Evolutionary conservation across 2,329 filamentous ascomycete genomes (phyloP), one percentile per base, ranked within the genome.

Genomic region (Pseudocercospora cruenta): DNA sequence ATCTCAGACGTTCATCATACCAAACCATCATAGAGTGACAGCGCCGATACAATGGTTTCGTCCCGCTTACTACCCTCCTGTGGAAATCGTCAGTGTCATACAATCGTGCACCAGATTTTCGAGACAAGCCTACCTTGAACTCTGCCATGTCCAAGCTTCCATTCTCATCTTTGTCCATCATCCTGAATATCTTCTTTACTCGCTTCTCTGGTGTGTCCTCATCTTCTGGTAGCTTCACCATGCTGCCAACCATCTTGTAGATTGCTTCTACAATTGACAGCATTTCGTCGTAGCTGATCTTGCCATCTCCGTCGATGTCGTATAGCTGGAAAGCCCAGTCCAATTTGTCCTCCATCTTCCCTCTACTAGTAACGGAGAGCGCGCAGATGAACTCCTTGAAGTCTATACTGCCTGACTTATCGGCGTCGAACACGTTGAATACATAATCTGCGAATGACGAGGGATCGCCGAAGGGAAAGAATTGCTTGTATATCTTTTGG

Each of bases 141-240:
- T 99, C 95, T 68, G 94, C 91, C 87, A 97, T 94, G 79, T 98
- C 94, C 74, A 99, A 83, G 77, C 92, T 96, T 74, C 94, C 95
- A 78, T 98, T 98, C 83, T 98, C 94, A 79, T 99, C 95, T 86
- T 99, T 99, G 85, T 99, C 95, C 95, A 99, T 99, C 95, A 98
- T 98, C 76, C 91, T 87, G 86, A 99, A 99, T 80, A 99, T 98
- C 86, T 99, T 99, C 81, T 86, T 89, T 69, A 99, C 95, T 70
- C 95, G 91, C 85, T 99, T 99, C 85, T 98, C 94, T 19, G 95
- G 95, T 64, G 95, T 99, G 82, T 99, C 94, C 84, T 99, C 95
- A 82, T 99, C 95, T 80, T 97, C 93, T 60, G 95, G 95, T 53
- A 99, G 86, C 82, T 98, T 98, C 75, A 99, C 95, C 95, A 99